Evolutionary conservation across 306 rosid genomes (phyloP).

Genomic region (Quercus robur): DNA sequence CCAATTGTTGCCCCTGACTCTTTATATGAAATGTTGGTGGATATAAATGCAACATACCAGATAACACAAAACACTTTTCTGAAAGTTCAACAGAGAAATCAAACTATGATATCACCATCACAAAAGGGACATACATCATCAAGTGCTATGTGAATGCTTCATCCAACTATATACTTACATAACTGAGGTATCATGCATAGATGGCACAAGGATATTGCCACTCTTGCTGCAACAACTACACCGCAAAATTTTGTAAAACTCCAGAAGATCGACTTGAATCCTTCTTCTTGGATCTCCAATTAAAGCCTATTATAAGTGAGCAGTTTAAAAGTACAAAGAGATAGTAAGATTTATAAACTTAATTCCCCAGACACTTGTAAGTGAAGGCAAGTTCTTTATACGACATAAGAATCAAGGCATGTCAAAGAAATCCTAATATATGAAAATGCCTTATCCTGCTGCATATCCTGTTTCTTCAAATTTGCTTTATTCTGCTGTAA

Average conservation of each 20-base stretch:
- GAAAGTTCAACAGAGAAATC: background rate
- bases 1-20: background rate
- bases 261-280: conserved; percentile 88
- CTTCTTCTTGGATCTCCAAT: conserved; percentile 85
- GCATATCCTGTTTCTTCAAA: background rate
- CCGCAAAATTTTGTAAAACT: conserved; percentile 60
- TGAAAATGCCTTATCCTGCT: background rate
- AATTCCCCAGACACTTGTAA: background rate
- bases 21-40: background rate
- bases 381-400: background rate
- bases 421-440: background rate
- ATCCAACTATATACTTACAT: conserved; percentile 51
- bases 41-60: background rate
- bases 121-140: background rate
- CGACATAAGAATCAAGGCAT: background rate
- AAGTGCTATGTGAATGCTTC: background rate
- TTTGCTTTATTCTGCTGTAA: background rate
- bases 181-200: conserved; percentile 82
- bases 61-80: background rate
- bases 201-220: conserved; percentile 48
- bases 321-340: conserved; percentile 12
- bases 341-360: background rate
- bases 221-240: conserved; percentile 74
- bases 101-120: background rate
- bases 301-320: conserved; percentile 50